These are phyloP conservation scores for Fusarium sacchari DNA, from an alignment of 2,329 filamentous ascomycete genomes.

Conservation along the genomic window DNA sequence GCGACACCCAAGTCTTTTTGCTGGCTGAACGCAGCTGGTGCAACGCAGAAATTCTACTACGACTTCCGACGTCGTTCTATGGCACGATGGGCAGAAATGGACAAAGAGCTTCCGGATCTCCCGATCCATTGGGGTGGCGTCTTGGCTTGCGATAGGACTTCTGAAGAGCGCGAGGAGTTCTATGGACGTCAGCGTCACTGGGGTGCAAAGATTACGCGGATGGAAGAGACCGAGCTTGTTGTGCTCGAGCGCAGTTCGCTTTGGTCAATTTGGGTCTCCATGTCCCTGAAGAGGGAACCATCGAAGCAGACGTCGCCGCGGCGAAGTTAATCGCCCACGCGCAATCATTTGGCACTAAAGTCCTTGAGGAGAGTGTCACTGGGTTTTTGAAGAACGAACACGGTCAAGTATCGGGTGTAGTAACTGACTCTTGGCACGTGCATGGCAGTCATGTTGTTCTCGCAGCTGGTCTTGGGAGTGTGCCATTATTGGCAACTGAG, in stretches of 20 bases:
- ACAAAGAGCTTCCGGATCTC: background rate
- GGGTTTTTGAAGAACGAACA: background rate
- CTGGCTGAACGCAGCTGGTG: slow-evolving; percentile 24
- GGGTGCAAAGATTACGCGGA: background rate
- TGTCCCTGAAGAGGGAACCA: slow-evolving; percentile 15
- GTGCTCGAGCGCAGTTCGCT: background rate
- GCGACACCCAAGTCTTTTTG: background rate
- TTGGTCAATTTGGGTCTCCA: slow-evolving; percentile 4
- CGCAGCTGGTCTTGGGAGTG: background rate
- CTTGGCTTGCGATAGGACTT: background rate
- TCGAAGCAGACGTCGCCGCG: slow-evolving; percentile 19
- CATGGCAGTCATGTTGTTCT: background rate
- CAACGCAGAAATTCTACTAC: slow-evolving; percentile 5
- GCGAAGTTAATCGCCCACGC: background rate
- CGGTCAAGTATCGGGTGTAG: background rate
- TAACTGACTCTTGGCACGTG: background rate
- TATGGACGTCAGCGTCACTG: background rate
- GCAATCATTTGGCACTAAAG: background rate
- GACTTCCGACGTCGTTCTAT: slow-evolving; percentile 19
- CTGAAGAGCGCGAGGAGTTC: background rate
- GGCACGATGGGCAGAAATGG: slow-evolving; percentile 17
- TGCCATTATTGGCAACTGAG: background rate
- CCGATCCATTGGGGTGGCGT: slow-evolving; percentile 18
- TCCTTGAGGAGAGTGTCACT: rapidly evolving
- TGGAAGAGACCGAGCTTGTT: background rate